These are phyloP conservation scores for Sideroxylon spinosum DNA, from an alignment of 179 eudicot species.

Conservation along the genomic window DNA sequence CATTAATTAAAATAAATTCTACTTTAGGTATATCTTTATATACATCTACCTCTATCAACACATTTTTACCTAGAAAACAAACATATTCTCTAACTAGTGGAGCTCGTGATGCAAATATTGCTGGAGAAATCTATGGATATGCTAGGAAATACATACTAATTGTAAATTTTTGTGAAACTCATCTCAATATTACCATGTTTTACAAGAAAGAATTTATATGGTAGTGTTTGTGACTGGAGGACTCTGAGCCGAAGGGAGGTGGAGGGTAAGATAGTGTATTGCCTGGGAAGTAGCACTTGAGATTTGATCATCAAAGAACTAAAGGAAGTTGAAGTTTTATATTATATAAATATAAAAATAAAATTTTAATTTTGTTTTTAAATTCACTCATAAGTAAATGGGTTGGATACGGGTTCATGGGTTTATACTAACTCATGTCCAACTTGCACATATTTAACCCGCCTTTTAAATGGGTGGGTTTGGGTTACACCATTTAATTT, in stretches of 20 bases:
- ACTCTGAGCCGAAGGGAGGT: constrained; percentile 34
- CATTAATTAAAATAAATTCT: too few species aligned
- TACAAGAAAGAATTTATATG: background rate
- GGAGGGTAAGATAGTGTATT: constrained; percentile 60
- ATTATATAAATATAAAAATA: too few species aligned
- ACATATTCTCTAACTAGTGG: constrained; percentile 52
- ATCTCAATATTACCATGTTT: too few species aligned
- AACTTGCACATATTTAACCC: too few species aligned
- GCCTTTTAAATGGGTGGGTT: too few species aligned
- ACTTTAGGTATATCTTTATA: too few species aligned
- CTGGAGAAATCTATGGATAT: constrained; percentile 20
- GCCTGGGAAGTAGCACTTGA: constrained; percentile 33
- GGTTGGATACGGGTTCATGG: too few species aligned
- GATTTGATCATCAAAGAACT: constrained; percentile 30
- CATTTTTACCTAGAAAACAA: constrained; percentile 45
- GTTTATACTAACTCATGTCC: too few species aligned
- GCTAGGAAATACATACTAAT: constrained; percentile 31
- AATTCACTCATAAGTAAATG: too few species aligned
- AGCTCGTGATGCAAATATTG: constrained; percentile 31
- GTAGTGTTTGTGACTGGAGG: constrained; percentile 51
- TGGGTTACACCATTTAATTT: too few species aligned
- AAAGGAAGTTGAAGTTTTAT: constrained; percentile 38
- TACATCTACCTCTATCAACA: constrained; percentile 40
- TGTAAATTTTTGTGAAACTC: too few species aligned
- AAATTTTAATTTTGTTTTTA: too few species aligned